These are phyloP conservation scores for Sclerotinia borealis DNA, from an alignment of 2,329 filamentous ascomycete genomes.

Conservation along the genomic window DNA sequence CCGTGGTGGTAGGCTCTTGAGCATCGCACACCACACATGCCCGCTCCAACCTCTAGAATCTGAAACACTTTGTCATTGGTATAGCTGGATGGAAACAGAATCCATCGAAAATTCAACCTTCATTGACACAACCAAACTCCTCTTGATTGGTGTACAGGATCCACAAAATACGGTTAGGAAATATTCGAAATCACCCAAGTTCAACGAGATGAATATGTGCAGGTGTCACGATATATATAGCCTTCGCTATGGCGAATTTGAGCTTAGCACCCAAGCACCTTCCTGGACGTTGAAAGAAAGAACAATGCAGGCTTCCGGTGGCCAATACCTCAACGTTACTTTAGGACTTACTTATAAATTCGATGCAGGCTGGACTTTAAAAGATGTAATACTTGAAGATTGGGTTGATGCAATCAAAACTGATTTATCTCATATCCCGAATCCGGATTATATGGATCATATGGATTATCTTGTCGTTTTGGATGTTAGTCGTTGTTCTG, in stretches of 20 bases:
- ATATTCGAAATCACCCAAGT: no score
- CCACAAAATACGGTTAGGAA: no score
- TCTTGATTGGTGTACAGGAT: neutral
- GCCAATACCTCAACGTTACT: neutral
- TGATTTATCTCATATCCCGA: neutral
- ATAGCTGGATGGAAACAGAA: neutral
- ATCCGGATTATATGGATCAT: neutral
- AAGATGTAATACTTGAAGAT: conserved; percentile 10
- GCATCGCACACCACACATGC: no score
- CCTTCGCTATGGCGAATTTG: neutral
- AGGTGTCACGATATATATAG: neutral
- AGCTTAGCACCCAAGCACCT: neutral
- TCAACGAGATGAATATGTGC: neutral
- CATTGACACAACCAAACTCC: neutral
- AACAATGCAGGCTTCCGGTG: neutral
- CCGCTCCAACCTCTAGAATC: neutral
- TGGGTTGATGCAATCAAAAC: neutral
- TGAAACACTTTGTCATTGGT: neutral
- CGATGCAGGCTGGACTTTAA: conserved; percentile 13
- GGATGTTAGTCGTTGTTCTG: conserved; percentile 6
- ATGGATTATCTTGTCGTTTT: conserved; percentile 1
- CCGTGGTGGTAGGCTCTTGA: neutral
- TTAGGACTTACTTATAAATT: conserved; percentile 9
- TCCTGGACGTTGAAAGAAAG: neutral
- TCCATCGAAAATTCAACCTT: no score